Evolutionary conservation across 352 stramenopile genomes (phyloP).

Genomic region (Saprolegnia parasitica): DNA sequence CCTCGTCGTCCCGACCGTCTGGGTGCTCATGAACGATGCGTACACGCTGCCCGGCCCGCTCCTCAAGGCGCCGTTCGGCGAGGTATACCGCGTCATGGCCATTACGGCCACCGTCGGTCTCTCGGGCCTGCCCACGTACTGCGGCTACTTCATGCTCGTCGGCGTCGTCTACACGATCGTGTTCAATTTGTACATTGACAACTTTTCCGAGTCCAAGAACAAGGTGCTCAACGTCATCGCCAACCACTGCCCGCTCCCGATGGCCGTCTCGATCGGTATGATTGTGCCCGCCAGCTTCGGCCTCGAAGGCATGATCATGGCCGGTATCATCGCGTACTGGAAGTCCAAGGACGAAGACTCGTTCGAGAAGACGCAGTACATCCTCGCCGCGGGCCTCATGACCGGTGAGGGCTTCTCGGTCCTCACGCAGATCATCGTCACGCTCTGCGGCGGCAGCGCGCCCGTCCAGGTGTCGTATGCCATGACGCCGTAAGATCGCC

Average conservation of each 20-base stretch:
- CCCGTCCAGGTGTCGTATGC: slow-evolving; percentile 4
- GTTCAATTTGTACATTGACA: slow-evolving; percentile 27
- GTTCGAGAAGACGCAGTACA: slow-evolving; percentile 28
- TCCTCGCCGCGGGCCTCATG: slow-evolving; percentile 14
- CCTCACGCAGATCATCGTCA: slow-evolving; percentile 26
- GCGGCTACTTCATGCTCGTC: slow-evolving; percentile 14
- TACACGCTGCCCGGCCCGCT: slow-evolving; percentile 13
- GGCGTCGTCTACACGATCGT: slow-evolving; percentile 25
- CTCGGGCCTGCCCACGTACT: slow-evolving; percentile 3
- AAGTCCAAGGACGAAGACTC: neutral
- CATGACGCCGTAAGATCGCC: too few species aligned
- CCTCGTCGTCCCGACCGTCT: slow-evolving; percentile 10
- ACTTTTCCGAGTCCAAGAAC: slow-evolving; percentile 17
- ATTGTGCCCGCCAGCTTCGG: slow-evolving; percentile 21
- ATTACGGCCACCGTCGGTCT: slow-evolving; percentile 7
- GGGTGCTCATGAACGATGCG: slow-evolving; percentile 12
- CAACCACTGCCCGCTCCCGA: slow-evolving; percentile 20
- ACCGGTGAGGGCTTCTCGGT: slow-evolving; percentile 24
- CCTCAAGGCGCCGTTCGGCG: slow-evolving; percentile 7
- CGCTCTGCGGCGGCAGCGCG: neutral
- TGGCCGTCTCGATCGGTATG: slow-evolving; percentile 25
- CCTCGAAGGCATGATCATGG: slow-evolving; percentile 17
- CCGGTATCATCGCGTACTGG: slow-evolving; percentile 12
- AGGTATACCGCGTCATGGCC: slow-evolving; percentile 4
- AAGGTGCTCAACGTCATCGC: neutral